Evolutionary conservation across 768 basidiomycete genomes (phyloP).

Genomic region (Hypholoma sublateritium): DNA sequence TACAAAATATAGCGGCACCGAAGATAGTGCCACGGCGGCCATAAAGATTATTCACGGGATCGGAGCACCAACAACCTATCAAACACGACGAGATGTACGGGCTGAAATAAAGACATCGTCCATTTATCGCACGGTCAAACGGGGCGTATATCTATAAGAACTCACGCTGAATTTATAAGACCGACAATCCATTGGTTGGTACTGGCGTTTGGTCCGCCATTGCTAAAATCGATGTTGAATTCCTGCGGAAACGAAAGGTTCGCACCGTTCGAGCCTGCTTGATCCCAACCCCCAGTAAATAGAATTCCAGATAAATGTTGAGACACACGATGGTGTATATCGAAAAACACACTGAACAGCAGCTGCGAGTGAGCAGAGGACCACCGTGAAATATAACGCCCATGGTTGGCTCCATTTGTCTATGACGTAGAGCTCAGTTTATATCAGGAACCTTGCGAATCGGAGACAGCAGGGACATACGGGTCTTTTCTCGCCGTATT

Average conservation of each 20-base stretch:
- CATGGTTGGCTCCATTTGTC: slow-evolving; percentile 45
- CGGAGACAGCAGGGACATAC: slow-evolving; percentile 14
- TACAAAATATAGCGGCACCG: slow-evolving; percentile 49
- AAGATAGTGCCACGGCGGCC: slow-evolving; percentile 60
- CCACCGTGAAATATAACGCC: slow-evolving; percentile 35
- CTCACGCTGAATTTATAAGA: slow-evolving; percentile 60
- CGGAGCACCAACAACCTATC: slow-evolving; percentile 41
- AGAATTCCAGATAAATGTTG: background rate
- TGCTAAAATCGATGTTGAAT: slow-evolving; percentile 37
- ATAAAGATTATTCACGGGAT: slow-evolving; percentile 53
- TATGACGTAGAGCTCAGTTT: background rate
- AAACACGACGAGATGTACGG: slow-evolving; percentile 42
- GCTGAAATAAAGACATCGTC: background rate
- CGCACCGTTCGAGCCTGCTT: slow-evolving; percentile 56
- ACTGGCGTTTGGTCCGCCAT: slow-evolving; percentile 24
- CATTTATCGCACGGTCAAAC: background rate
- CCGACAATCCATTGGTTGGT: slow-evolving; percentile 70
- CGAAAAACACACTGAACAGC: slow-evolving; percentile 56
- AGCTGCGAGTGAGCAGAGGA: slow-evolving; percentile 62
- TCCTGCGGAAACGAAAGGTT: slow-evolving; percentile 52
- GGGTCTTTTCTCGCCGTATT: slow-evolving; percentile 38
- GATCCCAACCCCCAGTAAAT: slow-evolving; percentile 48
- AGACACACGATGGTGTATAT: background rate
- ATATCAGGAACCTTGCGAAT: no score
- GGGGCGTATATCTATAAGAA: no score